A percentile compares a stretch with the other conserved stretches of the same genome.
These are phyloP conservation scores for Nothophaeocryptopus gaeumannii DNA, from an alignment of 2,329 filamentous ascomycete species.

Conservation along the genomic window DNA sequence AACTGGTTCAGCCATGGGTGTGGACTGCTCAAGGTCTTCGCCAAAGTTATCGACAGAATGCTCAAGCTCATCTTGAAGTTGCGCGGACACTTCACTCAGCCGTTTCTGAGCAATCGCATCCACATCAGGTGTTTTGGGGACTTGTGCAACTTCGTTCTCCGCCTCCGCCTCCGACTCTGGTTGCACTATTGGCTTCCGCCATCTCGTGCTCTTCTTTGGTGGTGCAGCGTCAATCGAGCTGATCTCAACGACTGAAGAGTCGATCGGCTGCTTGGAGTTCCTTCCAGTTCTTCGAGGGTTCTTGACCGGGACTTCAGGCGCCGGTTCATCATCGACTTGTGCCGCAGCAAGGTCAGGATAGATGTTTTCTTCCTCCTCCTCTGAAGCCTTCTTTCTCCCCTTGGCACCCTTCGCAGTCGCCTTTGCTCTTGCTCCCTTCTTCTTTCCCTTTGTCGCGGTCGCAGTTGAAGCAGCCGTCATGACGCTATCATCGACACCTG, in stretches of 20 bases:
- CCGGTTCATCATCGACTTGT: constrained; percentile 17
- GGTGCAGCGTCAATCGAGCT: constrained; percentile 24
- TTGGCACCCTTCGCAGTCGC: constrained; percentile 43
- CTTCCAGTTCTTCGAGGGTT: constrained; percentile 23
- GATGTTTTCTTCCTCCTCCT: constrained; percentile 11
- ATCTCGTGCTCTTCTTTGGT: constrained; percentile 30
- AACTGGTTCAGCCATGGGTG: constrained; percentile 21
- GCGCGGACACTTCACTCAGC: constrained; percentile 28
- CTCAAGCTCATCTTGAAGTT: constrained; percentile 35
- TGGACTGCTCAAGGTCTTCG: constrained; percentile 26
- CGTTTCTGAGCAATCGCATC: constrained; percentile 15
- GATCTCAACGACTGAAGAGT: constrained; percentile 30
- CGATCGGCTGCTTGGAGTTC: constrained; percentile 26
- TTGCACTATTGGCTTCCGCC: constrained; percentile 32
- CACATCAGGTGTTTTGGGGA: constrained; percentile 18
- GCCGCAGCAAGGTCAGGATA: constrained; percentile 21
- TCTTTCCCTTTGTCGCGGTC: constrained; percentile 33
- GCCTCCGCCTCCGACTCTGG: constrained; percentile 24
- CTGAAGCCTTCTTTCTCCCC: constrained; percentile 23
- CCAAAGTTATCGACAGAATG: constrained; percentile 27
- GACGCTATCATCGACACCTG: constrained; percentile 56
- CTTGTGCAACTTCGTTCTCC: constrained; percentile 17
- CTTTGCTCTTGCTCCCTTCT: constrained; percentile 44
- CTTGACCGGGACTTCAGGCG: constrained; percentile 18
- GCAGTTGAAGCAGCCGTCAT: constrained; percentile 44